Conservation (phyloP, 805 yeast species). For the Candida saitoana region DNA sequence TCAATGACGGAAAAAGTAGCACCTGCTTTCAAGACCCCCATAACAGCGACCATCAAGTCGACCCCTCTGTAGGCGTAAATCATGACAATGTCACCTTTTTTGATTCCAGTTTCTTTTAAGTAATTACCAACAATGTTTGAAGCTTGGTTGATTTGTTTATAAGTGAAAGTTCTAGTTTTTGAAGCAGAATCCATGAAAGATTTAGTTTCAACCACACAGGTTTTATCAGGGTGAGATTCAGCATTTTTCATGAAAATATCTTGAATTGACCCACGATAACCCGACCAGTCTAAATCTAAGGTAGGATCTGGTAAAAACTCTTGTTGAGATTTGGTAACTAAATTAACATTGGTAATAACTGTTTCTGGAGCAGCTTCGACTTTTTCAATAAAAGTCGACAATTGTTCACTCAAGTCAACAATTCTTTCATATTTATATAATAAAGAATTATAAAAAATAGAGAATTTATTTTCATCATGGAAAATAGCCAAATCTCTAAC, state of each 20-base stretch:
- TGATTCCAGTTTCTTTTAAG: conserved; percentile 73
- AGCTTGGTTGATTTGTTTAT: conserved; percentile 85
- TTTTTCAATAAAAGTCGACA: conserved; percentile 45
- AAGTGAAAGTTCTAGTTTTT: conserved; percentile 70
- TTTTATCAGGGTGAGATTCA: conserved; percentile 72
- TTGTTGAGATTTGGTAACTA: conserved; percentile 66
- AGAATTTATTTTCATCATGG: conserved; percentile 28
- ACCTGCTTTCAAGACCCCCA: conserved; percentile 98
- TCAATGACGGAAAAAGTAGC: conserved; percentile 98
- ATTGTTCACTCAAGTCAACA: conserved; percentile 67
- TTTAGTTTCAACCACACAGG: conserved; percentile 91
- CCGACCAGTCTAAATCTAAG: conserved; percentile 80
- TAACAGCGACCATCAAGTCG: conserved; percentile 91
- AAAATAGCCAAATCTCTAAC: conserved; percentile 64
- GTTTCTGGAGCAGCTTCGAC: conserved; percentile 34
- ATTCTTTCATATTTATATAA: conserved; percentile 71
- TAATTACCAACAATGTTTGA: conserved; percentile 92
- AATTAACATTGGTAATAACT: conserved; percentile 55
- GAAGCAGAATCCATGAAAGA: conserved; percentile 52
- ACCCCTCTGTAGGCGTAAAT: conserved; percentile 97
- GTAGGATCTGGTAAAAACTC: conserved; percentile 81
- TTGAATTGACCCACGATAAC: conserved; percentile 92
- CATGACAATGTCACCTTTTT: conserved; percentile 93
- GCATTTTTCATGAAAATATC: conserved; percentile 92
- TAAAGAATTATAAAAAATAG: conserved; percentile 68